Evolutionary conservation across 371 early-diverging fungal species (phyloP).

Genomic region (Circinella umbellata): DNA sequence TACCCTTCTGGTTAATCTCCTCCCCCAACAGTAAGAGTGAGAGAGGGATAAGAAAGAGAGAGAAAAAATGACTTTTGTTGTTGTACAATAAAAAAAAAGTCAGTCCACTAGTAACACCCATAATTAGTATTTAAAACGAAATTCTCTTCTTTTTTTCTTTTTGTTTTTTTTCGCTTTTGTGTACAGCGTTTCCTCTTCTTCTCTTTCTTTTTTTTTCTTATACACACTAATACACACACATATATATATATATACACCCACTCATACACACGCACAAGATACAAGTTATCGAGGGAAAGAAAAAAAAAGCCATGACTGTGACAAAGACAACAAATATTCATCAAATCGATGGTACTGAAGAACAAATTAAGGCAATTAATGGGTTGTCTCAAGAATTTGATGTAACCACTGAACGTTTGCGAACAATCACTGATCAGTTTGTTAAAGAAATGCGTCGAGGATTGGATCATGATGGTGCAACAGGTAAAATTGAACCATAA

Average conservation of each 20-base stretch:
- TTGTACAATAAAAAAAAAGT: constrained; percentile 1
- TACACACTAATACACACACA: too few relatives aligned
- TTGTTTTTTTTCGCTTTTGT: constrained; percentile 14
- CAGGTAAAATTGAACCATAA: constrained; percentile 24
- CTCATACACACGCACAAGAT: too few relatives aligned
- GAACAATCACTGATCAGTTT: constrained; percentile 67
- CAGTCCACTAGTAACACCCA: constrained; percentile 2
- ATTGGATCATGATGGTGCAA: constrained; percentile 62
- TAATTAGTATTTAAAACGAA: background rate
- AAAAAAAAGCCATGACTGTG: background rate
- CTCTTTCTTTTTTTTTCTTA: too few relatives aligned
- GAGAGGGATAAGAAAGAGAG: too few relatives aligned
- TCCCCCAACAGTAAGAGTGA: too few relatives aligned
- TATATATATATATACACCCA: too few relatives aligned
- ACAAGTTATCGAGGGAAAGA: too few relatives aligned
- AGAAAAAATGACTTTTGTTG: too few relatives aligned
- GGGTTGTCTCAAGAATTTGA: constrained; percentile 60
- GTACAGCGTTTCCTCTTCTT: background rate
- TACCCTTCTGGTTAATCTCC: too few relatives aligned
- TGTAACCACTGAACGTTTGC: constrained; percentile 56
- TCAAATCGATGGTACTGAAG: constrained; percentile 26
- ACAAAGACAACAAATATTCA: background rate
- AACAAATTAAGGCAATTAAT: constrained; percentile 43
- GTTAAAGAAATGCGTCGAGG: constrained; percentile 78
- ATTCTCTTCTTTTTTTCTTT: constrained; percentile 10